Evolutionary conservation across 768 basidiomycete species (phyloP), one percentile per base, ranked within the genome.

Genomic region (Pisolithus albus): DNA sequence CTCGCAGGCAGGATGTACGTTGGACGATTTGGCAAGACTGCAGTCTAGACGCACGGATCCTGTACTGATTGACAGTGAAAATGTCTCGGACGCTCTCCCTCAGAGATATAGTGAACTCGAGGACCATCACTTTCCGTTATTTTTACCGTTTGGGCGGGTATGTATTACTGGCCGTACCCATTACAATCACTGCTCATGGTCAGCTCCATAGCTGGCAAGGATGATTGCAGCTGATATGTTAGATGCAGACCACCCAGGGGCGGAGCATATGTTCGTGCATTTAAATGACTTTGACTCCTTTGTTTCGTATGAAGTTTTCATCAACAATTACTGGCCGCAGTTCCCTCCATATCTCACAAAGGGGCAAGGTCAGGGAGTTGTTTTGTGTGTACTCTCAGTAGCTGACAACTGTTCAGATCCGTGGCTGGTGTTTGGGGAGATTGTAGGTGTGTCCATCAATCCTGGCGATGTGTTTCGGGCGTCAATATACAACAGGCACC

Each of bases 101-200:
- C 49, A 56, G 23, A 70, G 60, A 32, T 88, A 76, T 54, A 83
- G 82, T 46, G 71, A 74, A 9, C 68, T 88, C 15, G 61, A 70
- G 37, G 82, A 84, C 34, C 58, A 71, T 0, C 76, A 88, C 58
- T 88, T 88, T 49, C 86, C 86, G 0, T 63, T 88, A 38, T 88
- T 88, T 54, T 59, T 85, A 1, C 84, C 86, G 0, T 83, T 81
- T 49, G 79, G 86, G 58, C 70, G 73, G 48, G 86, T 84, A 74
- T 56, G 21, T 41, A 13, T 1, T 39, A 2, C 13, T 28, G 15
- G 26, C 7, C 18, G 5, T 4, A 36, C 2, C 7, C 32, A 0
- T 42, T 21, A 19, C 13, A 26, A 4, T 8, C n/a, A 28, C 26
- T 0, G 7, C 47, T 53, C 43, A 55, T 7, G 13, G n/a, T 7